A percentile compares a stretch with the other conserved stretches of the same genome.
Evolutionary conservation across 306 rosid genomes (phyloP).

Genomic region (Cucurbita moschata): DNA sequence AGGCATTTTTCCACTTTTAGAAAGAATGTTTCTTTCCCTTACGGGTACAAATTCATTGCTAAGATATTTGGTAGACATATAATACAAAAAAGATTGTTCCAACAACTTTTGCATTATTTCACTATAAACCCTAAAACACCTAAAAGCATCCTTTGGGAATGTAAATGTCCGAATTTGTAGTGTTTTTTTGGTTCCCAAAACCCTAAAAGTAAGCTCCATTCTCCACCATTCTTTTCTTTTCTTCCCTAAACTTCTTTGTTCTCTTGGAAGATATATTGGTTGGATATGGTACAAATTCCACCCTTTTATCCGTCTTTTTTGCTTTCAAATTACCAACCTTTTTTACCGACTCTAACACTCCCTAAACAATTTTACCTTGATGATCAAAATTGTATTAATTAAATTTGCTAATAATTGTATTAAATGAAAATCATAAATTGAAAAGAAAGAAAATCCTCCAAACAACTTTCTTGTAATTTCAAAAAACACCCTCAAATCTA

Average conservation of each 20-base stretch:
- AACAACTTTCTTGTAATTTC: background rate
- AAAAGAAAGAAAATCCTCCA: no score
- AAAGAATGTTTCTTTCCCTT: no score
- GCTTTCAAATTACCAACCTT: background rate
- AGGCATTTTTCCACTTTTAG: no score
- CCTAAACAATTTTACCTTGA: background rate
- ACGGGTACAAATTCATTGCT: no score
- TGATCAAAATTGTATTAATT: no score
- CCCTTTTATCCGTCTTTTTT: background rate
- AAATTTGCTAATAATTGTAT: no score
- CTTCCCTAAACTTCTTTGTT: background rate
- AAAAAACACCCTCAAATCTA: background rate
- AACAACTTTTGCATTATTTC: background rate
- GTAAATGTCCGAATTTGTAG: background rate
- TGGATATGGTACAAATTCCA: constrained; percentile 2
- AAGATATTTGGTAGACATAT: no score
- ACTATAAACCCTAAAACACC: background rate
- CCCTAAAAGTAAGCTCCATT: background rate
- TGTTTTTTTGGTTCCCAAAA: background rate
- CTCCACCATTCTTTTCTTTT: background rate
- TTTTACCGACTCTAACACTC: background rate
- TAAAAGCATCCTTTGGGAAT: background rate
- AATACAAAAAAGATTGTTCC: background rate
- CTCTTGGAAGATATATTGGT: background rate
- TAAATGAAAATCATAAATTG: no score